A percentile compares a stretch with the other conserved stretches of the same genome.
Conservation (phyloP, 192 early-diverging fungal genomes). For the Linnemannia zychae region DNA sequence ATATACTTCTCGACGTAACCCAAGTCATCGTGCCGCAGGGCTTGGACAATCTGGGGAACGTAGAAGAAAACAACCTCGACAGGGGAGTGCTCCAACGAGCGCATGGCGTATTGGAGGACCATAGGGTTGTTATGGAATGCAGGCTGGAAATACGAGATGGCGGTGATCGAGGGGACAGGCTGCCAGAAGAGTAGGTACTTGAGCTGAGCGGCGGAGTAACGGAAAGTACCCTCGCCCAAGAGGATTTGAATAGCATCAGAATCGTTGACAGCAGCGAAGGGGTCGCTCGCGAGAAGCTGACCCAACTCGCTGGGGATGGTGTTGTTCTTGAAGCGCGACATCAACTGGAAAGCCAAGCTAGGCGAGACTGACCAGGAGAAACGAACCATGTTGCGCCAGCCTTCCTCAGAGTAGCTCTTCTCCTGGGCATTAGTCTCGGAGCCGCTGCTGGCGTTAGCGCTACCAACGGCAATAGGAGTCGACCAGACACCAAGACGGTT, state of each 20-base stretch:
- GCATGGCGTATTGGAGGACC: constrained; percentile 94
- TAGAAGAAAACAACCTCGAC: constrained; percentile 99
- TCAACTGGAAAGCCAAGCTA: constrained; percentile 82
- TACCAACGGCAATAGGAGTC: constrained; percentile 65
- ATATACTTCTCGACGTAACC: constrained; percentile 97
- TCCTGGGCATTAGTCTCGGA: constrained; percentile 21
- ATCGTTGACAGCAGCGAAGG: constrained; percentile 73
- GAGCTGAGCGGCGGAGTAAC: constrained; percentile 31
- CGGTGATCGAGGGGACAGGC: constrained; percentile 91
- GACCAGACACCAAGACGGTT: constrained; percentile 86
- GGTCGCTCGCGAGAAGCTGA: constrained; percentile 70
- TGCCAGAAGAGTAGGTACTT: constrained; percentile 91
- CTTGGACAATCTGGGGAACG: constrained; percentile 97
- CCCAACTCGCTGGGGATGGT: constrained; percentile 77
- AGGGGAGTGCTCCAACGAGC: constrained; percentile 88
- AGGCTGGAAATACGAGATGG: constrained; percentile 83
- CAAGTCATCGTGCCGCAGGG: constrained; percentile 85
- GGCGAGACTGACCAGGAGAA: constrained; percentile 90
- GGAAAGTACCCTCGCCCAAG: constrained; percentile 69
- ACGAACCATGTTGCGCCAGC: constrained; percentile 80
- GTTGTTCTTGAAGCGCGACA: constrained; percentile 77
- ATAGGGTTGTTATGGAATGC: constrained; percentile 82
- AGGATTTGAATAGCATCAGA: constrained; percentile 83
- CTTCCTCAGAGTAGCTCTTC: constrained; percentile 61
- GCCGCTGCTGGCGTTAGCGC: constrained; percentile 8